phyloP scores from a whole-genome alignment of 73 alveolate genomes.

The Uronychia setigera region DNA sequence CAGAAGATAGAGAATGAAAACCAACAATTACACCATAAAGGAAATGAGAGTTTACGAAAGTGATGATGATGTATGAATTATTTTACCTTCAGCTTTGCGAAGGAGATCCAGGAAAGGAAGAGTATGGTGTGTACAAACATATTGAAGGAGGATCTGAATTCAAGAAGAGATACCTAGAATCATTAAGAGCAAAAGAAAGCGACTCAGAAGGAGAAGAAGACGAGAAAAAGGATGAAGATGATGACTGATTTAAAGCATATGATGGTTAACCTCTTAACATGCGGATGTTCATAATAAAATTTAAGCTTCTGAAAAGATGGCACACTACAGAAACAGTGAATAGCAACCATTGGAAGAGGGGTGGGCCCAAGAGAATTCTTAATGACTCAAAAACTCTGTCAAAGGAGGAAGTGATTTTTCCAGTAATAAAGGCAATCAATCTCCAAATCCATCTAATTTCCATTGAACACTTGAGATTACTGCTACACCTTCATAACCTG shows the following conservation, averaged over 20 bases:
- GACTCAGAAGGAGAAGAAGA: neutral
- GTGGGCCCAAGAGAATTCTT: too few relatives aligned
- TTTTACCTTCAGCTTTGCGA: neutral
- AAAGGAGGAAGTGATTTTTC: too few relatives aligned
- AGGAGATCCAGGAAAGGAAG: slow-evolving; percentile 1
- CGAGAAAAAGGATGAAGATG: neutral
- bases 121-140: neutral
- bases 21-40: neutral
- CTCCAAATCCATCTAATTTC: too few relatives aligned
- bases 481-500: neutral
- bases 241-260: neutral
- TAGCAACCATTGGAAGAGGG: too few relatives aligned
- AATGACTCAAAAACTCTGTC: too few relatives aligned
- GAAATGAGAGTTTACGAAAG: neutral
- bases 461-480: neutral
- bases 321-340: too few relatives aligned
- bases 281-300: too few relatives aligned
- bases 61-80: neutral
- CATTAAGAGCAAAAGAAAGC: neutral
- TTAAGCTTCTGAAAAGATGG: too few relatives aligned
- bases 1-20: neutral
- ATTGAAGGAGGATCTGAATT: neutral
- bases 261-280: too few relatives aligned
- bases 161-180: neutral
- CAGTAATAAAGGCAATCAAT: too few relatives aligned